Evolutionary conservation across 1,284 basidiomycete genomes (phyloP).

Genomic region (Ustilago sp.): DNA sequence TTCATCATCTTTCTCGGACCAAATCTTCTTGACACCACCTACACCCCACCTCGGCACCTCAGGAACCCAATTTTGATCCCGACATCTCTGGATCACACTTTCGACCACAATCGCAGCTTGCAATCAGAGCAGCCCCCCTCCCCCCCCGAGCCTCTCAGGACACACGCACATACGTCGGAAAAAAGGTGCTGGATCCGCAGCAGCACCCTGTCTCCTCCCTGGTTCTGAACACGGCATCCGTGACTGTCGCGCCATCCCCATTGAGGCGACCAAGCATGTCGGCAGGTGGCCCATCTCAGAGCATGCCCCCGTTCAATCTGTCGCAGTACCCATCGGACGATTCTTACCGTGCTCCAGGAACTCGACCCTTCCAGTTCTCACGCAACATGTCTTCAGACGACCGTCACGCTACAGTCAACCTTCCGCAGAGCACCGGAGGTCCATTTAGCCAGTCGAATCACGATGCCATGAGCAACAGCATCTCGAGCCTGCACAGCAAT

Average conservation of each 20-base stretch:
- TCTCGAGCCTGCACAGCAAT: slow-evolving; percentile 31
- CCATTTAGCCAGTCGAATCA: slow-evolving; percentile 6
- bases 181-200: slow-evolving; percentile 11
- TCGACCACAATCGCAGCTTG: neutral
- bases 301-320: slow-evolving; percentile 32
- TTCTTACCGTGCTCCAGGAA: slow-evolving; percentile 10
- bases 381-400: slow-evolving; percentile 32
- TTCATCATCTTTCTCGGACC: neutral
- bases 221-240: slow-evolving; percentile 17
- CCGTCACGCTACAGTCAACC: slow-evolving; percentile 39
- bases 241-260: slow-evolving; percentile 11
- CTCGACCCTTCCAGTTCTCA: slow-evolving; percentile 17
- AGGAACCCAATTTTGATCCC: neutral
- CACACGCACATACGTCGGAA: neutral
- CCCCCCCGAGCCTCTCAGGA: neutral
- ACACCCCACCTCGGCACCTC: neutral
- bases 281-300: slow-evolving; percentile 21
- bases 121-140: neutral
- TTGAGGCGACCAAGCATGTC: slow-evolving; percentile 16
- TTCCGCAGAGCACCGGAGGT: slow-evolving; percentile 17
- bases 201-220: slow-evolving; percentile 9
- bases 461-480: slow-evolving; percentile 38
- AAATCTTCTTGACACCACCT: neutral
- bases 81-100: neutral
- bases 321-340: slow-evolving; percentile 33